Evolutionary conservation across 768 basidiomycete genomes (phyloP).

Genomic region (Piloderma croceum): DNA sequence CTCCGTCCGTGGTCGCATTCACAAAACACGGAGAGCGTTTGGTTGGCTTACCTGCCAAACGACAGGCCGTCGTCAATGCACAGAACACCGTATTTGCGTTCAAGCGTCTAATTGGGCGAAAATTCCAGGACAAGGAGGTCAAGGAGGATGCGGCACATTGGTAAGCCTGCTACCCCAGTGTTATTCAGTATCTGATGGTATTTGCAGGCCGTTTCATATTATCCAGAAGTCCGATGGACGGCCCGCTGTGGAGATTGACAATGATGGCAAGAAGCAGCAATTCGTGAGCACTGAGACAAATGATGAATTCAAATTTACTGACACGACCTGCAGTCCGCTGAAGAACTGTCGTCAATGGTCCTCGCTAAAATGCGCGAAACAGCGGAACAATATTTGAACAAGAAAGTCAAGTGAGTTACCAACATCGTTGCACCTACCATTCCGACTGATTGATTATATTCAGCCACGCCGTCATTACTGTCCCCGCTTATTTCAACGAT

Average conservation of each 20-base stretch:
- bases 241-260: conserved; percentile 81
- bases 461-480: conserved; percentile 87
- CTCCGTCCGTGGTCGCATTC: conserved; percentile 97
- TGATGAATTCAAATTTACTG: conserved; percentile 3
- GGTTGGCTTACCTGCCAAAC: conserved; percentile 93
- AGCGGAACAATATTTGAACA: conserved; percentile 88
- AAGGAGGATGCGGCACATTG: conserved; percentile 85
- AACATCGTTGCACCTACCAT: not conserved
- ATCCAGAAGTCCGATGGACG: conserved; percentile 66
- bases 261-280: conserved; percentile 74
- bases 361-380: conserved; percentile 93
- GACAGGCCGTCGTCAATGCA: conserved; percentile 95
- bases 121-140: conserved; percentile 90
- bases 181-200: conserved; percentile 2
- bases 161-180: conserved; percentile 32
- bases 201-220: conserved; percentile 72
- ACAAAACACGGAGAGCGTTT: conserved; percentile 97
- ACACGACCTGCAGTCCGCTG: conserved; percentile 55
- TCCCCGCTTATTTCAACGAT: conserved; percentile 99
- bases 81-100: conserved; percentile 91
- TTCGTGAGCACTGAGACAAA: conserved; percentile 46
- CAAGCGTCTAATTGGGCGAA: conserved; percentile 91
- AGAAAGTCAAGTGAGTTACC: conserved; percentile 81
- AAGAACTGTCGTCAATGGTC: conserved; percentile 85
- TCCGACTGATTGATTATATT: conserved; percentile 4